These are phyloP conservation scores for Danielozyma ontarioensis DNA, from an alignment of 805 yeast species.

Conservation along the genomic window DNA sequence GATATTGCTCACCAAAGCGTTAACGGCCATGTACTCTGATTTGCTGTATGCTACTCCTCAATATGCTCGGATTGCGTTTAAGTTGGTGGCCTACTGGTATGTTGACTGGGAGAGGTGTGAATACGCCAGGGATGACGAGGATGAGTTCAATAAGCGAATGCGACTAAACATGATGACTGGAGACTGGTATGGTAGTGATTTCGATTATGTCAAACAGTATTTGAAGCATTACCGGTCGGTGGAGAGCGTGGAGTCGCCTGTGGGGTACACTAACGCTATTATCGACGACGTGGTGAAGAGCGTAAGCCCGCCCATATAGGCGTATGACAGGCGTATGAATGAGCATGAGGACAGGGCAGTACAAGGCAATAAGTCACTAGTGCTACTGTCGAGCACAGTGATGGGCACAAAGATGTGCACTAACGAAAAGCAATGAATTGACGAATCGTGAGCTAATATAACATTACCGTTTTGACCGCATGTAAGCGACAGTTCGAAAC, in stretches of 20 bases:
- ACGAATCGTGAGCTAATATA: no score
- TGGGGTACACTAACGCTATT: slow-evolving; percentile 28
- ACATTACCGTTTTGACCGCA: no score
- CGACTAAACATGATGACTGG: slow-evolving; percentile 29
- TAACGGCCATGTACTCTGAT: slow-evolving; percentile 16
- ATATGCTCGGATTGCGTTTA: slow-evolving; percentile 29
- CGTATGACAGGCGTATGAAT: no score
- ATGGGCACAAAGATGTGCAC: no score
- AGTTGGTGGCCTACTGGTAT: slow-evolving; percentile 39
- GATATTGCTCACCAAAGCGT: slow-evolving; percentile 19
- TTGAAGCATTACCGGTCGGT: slow-evolving; percentile 14
- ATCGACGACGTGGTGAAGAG: slow-evolving; percentile 31
- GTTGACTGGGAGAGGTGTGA: slow-evolving; percentile 33
- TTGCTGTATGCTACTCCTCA: slow-evolving; percentile 34
- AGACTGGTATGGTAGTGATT: slow-evolving; percentile 42
- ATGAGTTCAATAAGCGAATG: slow-evolving; percentile 1
- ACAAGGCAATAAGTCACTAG: no score
- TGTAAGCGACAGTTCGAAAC: no score
- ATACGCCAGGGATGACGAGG: slow-evolving; percentile 1
- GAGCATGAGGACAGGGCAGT: no score
- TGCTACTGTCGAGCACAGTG: no score
- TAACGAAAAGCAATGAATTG: no score
- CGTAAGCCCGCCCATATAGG: slow-evolving; percentile 36
- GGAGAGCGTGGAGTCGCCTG: slow-evolving; percentile 19
- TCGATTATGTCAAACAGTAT: slow-evolving; percentile 26